Conservation (phyloP, 2,329 filamentous ascomycete genomes). For the Fusarium albidum region DNA sequence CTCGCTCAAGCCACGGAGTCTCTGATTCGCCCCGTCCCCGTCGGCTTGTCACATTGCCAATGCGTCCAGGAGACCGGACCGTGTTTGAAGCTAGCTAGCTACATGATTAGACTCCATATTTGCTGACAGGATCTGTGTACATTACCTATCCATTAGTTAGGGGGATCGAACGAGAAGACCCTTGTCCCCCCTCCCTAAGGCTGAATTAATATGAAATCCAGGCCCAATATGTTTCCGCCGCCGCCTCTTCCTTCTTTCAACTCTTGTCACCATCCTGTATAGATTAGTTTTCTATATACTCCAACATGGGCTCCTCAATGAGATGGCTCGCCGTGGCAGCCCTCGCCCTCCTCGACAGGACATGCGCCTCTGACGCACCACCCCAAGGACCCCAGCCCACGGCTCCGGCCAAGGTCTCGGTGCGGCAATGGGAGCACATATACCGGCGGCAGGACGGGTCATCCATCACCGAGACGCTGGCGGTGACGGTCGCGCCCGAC, state of each 20-base stretch:
- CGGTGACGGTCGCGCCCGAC: constrained; percentile 13
- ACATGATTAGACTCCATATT: constrained; percentile 5
- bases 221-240: not conserved
- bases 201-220: too few relatives aligned
- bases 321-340: constrained; percentile 20
- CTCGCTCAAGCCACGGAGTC: constrained; percentile 10
- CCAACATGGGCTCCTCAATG: constrained; percentile 19
- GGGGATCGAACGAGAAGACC: not conserved
- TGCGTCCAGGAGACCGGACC: constrained; percentile 10
- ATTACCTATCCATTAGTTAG: not conserved
- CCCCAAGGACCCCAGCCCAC: constrained; percentile 24
- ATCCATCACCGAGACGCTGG: constrained; percentile 11
- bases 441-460: constrained; percentile 8
- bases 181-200: too few relatives aligned
- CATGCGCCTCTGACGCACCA: constrained; percentile 15
- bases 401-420: constrained; percentile 4
- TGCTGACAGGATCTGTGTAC: constrained; percentile 3
- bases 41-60: not conserved
- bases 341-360: constrained; percentile 12
- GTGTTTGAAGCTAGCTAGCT: constrained; percentile 13
- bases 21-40: constrained; percentile 5
- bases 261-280: not conserved
- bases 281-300: not conserved
- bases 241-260: not conserved
- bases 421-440: constrained; percentile 1